Percentiles rank a stretch among this genome's conserved stretches.
phyloP scores from a whole-genome alignment of 202 grass and related monocot genomes.

The Cymbopogon flexuosus region DNA sequence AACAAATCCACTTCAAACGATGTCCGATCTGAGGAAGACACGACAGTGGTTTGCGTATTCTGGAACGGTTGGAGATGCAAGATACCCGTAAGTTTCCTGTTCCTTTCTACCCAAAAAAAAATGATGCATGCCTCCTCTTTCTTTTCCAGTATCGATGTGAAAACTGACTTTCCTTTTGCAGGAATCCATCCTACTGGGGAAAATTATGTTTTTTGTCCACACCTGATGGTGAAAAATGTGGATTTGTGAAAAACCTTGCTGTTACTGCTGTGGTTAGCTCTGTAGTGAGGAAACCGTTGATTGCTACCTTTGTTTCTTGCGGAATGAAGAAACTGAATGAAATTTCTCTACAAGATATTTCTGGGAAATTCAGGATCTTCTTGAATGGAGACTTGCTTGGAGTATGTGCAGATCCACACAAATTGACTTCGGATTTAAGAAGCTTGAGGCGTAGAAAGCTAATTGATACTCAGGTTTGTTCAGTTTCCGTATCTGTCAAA shows the following conservation, averaged over 20 bases:
- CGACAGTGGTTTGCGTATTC: slow-evolving; percentile 58
- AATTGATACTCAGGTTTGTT: slow-evolving; percentile 56
- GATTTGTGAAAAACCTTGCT: slow-evolving; percentile 77
- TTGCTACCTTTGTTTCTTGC: slow-evolving; percentile 57
- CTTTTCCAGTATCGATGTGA: slow-evolving; percentile 1
- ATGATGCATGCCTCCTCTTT: background rate
- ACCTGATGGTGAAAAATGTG: slow-evolving; percentile 80
- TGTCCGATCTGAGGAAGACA: slow-evolving; percentile 79
- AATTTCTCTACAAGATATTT: slow-evolving; percentile 35
- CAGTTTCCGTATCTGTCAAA: slow-evolving; percentile 9
- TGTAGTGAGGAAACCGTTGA: slow-evolving; percentile 29
- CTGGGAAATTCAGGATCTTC: slow-evolving; percentile 52
- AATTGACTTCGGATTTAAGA: slow-evolving; percentile 49
- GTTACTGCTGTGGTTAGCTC: slow-evolving; percentile 70
- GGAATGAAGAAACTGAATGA: slow-evolving; percentile 73
- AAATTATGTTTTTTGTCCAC: slow-evolving; percentile 86
- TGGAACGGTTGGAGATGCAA: slow-evolving; percentile 68
- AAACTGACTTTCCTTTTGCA: slow-evolving; percentile 16
- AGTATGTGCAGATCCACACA: slow-evolving; percentile 36
- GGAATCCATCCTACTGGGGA: slow-evolving; percentile 91
- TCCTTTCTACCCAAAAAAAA: background rate
- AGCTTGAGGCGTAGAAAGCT: slow-evolving; percentile 47
- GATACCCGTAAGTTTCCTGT: slow-evolving; percentile 68
- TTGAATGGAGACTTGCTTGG: slow-evolving; percentile 77
- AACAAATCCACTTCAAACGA: slow-evolving; percentile 77